Conservation (phyloP, 2,329 filamentous ascomycete genomes). For the Paramyrothecium roridum region DNA sequence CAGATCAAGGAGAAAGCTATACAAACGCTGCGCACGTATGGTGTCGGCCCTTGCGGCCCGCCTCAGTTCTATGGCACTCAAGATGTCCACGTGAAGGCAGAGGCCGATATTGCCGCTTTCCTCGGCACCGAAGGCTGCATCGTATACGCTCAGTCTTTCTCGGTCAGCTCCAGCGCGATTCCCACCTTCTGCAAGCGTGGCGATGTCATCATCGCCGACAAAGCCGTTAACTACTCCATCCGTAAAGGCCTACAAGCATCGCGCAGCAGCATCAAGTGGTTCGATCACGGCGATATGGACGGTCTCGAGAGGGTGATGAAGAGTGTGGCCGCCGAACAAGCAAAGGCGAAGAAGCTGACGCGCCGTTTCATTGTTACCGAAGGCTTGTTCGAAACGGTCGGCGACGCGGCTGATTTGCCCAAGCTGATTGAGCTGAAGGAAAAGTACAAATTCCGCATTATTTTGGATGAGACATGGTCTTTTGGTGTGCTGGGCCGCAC, state of each 20-base stretch:
- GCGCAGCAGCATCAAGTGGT: slow-evolving; percentile 88
- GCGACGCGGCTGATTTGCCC: slow-evolving; percentile 80
- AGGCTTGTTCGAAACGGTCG: slow-evolving; percentile 86
- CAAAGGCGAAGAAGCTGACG: slow-evolving; percentile 79
- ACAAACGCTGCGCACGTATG: slow-evolving; percentile 88
- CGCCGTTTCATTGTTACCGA: slow-evolving; percentile 95
- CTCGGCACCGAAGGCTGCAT: slow-evolving; percentile 87
- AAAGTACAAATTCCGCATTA: slow-evolving; percentile 96
- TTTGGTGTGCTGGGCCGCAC: slow-evolving; percentile 92
- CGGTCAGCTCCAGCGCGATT: slow-evolving; percentile 94
- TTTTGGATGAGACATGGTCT: slow-evolving; percentile 96
- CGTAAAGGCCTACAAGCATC: slow-evolving; percentile 93
- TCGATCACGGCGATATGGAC: slow-evolving; percentile 92
- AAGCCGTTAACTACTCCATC: slow-evolving; percentile 88
- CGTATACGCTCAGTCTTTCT: slow-evolving; percentile 94
- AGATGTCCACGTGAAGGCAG: slow-evolving; percentile 96
- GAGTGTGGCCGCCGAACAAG: slow-evolving; percentile 84
- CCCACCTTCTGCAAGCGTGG: slow-evolving; percentile 96
- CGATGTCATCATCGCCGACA: slow-evolving; percentile 94
- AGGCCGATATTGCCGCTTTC: slow-evolving; percentile 88
- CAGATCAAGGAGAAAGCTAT: slow-evolving; percentile 93
- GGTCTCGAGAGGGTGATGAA: slow-evolving; percentile 84
- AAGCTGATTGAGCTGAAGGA: slow-evolving; percentile 91
- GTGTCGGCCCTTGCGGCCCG: slow-evolving; percentile 93
- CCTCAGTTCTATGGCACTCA: slow-evolving; percentile 98